Evolutionary conservation across 345 rosid genomes (phyloP).

Genomic region (Camelina laxa): DNA sequence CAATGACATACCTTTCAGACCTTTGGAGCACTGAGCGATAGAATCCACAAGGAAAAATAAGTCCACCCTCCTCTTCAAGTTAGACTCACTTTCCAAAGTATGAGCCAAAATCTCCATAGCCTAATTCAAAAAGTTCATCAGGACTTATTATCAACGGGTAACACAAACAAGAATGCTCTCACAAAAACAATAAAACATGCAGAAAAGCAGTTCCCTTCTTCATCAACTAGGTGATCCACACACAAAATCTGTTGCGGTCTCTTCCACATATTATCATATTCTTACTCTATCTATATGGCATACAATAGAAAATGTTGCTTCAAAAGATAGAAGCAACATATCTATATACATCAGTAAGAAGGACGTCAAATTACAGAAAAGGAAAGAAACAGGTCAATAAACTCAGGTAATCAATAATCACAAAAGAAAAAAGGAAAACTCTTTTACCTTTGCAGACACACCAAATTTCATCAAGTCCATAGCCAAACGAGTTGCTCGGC

Average conservation of each 20-base stretch:
- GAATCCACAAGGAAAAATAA: constrained; percentile 97
- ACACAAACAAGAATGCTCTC: constrained; percentile 18
- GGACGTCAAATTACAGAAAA: neutral
- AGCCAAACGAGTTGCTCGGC: constrained; percentile 92
- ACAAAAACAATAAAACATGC: constrained; percentile 3
- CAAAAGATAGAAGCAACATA: neutral
- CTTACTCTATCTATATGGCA: constrained; percentile 4
- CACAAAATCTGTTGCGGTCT: constrained; percentile 3
- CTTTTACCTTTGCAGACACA: constrained; percentile 68
- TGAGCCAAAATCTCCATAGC: constrained; percentile 74
- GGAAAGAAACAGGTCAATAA: too few relatives aligned
- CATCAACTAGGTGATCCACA: constrained; percentile 23
- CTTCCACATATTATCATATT: neutral
- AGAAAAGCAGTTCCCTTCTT: constrained; percentile 1
- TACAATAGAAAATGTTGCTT: constrained; percentile 4
- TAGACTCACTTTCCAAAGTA: constrained; percentile 79
- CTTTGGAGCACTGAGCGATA: constrained; percentile 86
- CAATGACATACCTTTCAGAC: constrained; percentile 64
- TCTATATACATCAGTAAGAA: constrained; percentile 7
- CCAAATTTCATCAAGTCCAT: constrained; percentile 85
- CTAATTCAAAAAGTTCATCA: constrained; percentile 44
- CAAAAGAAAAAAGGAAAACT: neutral
- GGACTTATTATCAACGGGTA: constrained; percentile 21
- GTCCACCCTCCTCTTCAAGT: constrained; percentile 80
- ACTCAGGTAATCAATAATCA: neutral